A percentile compares a stretch with the other conserved stretches of the same genome.
Evolutionary conservation across 2,329 filamentous ascomycete species (phyloP).

Genomic region (Blastomyces percursus): DNA sequence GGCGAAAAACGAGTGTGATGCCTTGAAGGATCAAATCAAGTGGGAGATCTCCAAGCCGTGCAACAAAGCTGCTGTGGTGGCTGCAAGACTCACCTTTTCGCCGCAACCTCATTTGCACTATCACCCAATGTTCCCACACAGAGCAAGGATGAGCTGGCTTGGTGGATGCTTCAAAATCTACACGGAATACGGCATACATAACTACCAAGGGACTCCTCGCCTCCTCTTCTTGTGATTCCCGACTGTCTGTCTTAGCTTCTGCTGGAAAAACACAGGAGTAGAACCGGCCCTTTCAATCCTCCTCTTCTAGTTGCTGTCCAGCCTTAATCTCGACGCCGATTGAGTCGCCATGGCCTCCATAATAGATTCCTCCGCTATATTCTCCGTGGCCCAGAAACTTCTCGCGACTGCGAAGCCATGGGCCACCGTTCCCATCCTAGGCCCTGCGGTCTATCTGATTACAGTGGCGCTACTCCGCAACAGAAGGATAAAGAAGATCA

Average conservation of each 20-base stretch:
- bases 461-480: constrained; percentile 29
- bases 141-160: background rate
- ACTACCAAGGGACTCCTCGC: too few relatives aligned
- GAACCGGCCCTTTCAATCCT: background rate
- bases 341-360: background rate
- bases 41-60: too few relatives aligned
- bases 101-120: too few relatives aligned
- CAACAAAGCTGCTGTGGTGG: background rate
- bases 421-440: constrained; percentile 1
- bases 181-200: too few relatives aligned
- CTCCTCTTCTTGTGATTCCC: background rate
- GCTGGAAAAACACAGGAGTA: background rate
- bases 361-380: background rate
- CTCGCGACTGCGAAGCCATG: background rate
- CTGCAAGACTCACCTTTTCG: background rate
- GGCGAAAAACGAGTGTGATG: too few relatives aligned
- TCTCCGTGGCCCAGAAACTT: background rate
- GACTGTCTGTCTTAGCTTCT: background rate
- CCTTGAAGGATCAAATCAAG: too few relatives aligned
- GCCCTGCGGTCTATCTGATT: constrained; percentile 21
- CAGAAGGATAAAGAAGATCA: constrained; percentile 29
- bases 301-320: background rate
- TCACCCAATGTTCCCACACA: too few relatives aligned
- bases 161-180: too few relatives aligned
- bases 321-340: background rate